Conservation (phyloP, 208 protist genomes). For the Acanthamoeba rhysodes region DNA sequence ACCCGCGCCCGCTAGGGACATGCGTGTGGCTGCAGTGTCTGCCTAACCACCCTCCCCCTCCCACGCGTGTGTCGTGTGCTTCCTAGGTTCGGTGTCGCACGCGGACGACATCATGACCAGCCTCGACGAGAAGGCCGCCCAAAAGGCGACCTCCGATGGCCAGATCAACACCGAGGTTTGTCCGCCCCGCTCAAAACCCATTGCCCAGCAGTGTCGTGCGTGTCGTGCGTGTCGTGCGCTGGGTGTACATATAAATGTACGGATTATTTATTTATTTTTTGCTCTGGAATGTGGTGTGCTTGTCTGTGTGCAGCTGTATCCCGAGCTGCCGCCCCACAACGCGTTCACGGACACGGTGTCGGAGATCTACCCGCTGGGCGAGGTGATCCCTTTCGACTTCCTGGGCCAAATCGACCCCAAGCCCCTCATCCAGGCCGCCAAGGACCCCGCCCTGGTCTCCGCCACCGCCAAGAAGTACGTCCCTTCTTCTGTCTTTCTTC, state of each 20-base stretch:
- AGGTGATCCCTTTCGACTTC: background rate
- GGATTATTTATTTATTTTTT: background rate
- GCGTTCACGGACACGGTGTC: conserved; percentile 5
- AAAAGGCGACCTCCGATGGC: background rate
- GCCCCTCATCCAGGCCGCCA: conserved; percentile 4
- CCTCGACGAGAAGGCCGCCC: conserved; percentile 6
- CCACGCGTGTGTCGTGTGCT: background rate
- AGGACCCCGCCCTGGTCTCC: background rate
- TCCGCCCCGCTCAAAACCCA: no score
- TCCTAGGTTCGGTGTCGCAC: background rate
- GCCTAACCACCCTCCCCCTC: background rate
- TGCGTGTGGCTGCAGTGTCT: no score
- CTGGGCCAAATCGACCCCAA: conserved; percentile 6
- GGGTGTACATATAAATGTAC: background rate
- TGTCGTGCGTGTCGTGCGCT: background rate
- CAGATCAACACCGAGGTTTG: background rate
- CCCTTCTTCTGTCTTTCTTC: no score
- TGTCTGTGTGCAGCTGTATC: background rate
- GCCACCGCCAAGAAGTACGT: conserved; percentile 6
- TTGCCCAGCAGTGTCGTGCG: no score
- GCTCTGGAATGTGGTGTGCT: background rate
- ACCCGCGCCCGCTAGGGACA: background rate
- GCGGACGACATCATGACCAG: conserved; percentile 1
- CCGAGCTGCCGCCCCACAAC: conserved; percentile 32
- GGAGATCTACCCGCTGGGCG: conserved; percentile 35